Percentiles rank a stretch among this genome's conserved stretches.
phyloP scores from a whole-genome alignment of 192 early-diverging fungal species.

The Coemansia sp. region DNA sequence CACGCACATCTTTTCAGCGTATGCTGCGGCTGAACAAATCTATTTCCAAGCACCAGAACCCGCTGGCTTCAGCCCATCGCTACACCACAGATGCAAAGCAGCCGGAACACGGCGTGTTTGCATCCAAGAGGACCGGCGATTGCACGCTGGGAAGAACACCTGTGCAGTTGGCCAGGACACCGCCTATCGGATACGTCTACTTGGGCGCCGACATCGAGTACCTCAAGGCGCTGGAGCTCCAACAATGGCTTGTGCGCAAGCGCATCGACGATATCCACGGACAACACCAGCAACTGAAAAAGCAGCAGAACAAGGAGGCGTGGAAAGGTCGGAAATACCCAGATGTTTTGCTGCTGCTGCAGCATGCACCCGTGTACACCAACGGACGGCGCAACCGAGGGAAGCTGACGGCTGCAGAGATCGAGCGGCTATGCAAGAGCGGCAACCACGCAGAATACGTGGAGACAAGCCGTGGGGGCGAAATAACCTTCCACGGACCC shows the following conservation, averaged over 20 bases:
- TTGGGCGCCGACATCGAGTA: constrained; percentile 58
- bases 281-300: not conserved
- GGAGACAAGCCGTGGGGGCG: constrained; percentile 83
- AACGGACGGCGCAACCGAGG: constrained; percentile 82
- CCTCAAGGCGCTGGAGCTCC: constrained; percentile 59
- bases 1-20: not conserved
- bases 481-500: constrained; percentile 96
- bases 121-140: constrained; percentile 11
- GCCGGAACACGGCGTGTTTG: constrained; percentile 6
- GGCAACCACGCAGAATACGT: constrained; percentile 33
- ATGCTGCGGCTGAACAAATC: not conserved
- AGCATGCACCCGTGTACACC: constrained; percentile 92
- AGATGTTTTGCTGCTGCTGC: constrained; percentile 67
- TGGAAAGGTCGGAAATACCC: too few relatives aligned
- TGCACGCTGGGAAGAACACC: constrained; percentile 37
- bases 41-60: not conserved
- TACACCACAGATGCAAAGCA: not conserved
- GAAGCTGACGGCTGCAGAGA: constrained; percentile 53
- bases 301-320: constrained; percentile 1
- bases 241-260: constrained; percentile 57
- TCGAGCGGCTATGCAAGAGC: constrained; percentile 39
- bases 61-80: not conserved
- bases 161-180: constrained; percentile 29
- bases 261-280: constrained; percentile 54
- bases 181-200: constrained; percentile 50